Evolutionary conservation across 371 early-diverging fungal species (phyloP), one percentile per base, ranked within the genome.

Genomic region (Lichtheimia hyalospora): DNA sequence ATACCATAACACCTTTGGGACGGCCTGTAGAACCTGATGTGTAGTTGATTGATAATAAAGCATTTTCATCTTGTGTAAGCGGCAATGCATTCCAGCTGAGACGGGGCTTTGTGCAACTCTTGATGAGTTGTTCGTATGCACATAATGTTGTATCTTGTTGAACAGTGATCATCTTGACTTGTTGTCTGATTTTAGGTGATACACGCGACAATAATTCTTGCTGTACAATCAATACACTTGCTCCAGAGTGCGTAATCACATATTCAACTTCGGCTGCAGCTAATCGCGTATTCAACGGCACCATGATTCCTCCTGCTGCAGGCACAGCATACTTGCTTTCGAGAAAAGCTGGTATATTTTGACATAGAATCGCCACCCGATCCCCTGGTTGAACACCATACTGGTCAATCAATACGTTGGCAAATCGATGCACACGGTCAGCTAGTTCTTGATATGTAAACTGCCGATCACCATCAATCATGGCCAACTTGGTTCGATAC

Each of bases 241-340:
- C 71, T 5, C 84, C 85, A 4, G 87, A 83, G 43, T 84, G 82
- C 0, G 69, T 51, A 42, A 87, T 50, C 44, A 90, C 81, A 55
- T 89, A 90, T 21, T 77, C 82, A 1, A 90, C 72, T 66, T 90
- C 90, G 5, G 73, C 59, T 3, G 76, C 70, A 1, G 71, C 76
- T 6, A 90, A 69, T 6, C 88, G 79, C 5, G 84, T 80, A 60
- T 90, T 90, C 60, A 90, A 75, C 15, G 87, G 84, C 0, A 87
- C 87, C 3, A 85, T 64, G 27, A 87, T 73, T 4, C 75, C 88
- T 18, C 84, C 81, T 7, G 81, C 69, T 16, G 82, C 77, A 1
- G 89, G 88, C n/a, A 89, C 73, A 10, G 80, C 87, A 70, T 78
- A 88, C 18, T 83, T 82, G 0, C 85, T 84, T 27, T 90, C 89